phyloP scores from a whole-genome alignment of 106 monocot species.

The Allium sativum region DNA sequence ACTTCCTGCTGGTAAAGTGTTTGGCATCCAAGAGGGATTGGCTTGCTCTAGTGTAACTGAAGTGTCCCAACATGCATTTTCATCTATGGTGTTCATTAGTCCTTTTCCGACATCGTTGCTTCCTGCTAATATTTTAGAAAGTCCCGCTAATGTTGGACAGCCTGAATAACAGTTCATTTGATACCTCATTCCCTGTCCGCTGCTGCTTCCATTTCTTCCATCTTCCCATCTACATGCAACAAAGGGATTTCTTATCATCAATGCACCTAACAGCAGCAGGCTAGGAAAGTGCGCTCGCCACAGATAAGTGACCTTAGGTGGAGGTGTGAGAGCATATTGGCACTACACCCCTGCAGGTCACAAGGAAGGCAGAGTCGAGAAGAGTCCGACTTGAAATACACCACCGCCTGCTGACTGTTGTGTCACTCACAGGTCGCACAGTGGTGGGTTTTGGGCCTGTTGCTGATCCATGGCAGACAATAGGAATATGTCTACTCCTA shows the following conservation, averaged over 20 bases:
- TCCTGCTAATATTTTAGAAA: not conserved
- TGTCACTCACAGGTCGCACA: slow-evolving; percentile 7
- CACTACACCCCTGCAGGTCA: slow-evolving; percentile 7
- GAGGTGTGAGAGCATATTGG: slow-evolving; percentile 12
- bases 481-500: not conserved
- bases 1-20: no score
- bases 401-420: not conserved
- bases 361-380: slow-evolving; percentile 16
- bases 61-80: slow-evolving; percentile 6
- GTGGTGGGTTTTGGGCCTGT: no score
- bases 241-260: no score
- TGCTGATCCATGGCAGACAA: not conserved
- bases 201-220: no score
- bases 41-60: no score
- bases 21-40: not conserved
- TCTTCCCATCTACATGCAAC: no score
- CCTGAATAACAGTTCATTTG: slow-evolving; percentile 12
- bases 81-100: not conserved
- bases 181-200: not conserved
- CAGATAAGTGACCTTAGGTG: slow-evolving; percentile 12
- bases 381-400: slow-evolving; percentile 12
- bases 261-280: slow-evolving; percentile 3
- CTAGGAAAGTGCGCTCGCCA: not conserved
- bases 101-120: not conserved
- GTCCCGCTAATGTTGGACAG: slow-evolving; percentile 8